Conservation (phyloP, 2,329 filamentous ascomycete genomes). For the Alternaria brassicicola region DNA sequence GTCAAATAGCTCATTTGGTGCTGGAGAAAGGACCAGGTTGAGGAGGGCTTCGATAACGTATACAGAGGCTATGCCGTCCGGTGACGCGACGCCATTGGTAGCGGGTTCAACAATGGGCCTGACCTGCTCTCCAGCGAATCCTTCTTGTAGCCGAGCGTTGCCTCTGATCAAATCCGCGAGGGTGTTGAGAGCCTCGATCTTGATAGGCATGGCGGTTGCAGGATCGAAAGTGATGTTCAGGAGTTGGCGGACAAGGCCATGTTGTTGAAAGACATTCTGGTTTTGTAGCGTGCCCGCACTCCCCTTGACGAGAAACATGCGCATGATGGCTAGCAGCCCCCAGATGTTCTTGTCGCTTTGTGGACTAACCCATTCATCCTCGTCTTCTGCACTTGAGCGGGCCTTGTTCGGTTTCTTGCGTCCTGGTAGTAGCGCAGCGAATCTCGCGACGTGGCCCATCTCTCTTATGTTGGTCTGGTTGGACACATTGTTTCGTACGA, state of each 20-base stretch:
- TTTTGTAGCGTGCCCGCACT: slow-evolving; percentile 81
- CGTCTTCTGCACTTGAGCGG: slow-evolving; percentile 60
- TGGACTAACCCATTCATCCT: slow-evolving; percentile 75
- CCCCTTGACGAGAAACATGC: slow-evolving; percentile 83
- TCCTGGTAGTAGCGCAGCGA: slow-evolving; percentile 71
- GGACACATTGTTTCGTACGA: slow-evolving; percentile 82
- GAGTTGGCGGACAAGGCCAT: slow-evolving; percentile 78
- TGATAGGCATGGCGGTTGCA: slow-evolving; percentile 75
- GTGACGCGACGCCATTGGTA: slow-evolving; percentile 50
- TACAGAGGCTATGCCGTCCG: slow-evolving; percentile 65
- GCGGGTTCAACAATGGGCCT: slow-evolving; percentile 60
- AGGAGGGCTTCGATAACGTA: slow-evolving; percentile 95
- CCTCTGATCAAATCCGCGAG: slow-evolving; percentile 88
- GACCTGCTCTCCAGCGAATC: slow-evolving; percentile 86
- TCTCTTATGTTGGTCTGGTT: slow-evolving; percentile 96
- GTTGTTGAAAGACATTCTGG: slow-evolving; percentile 83
- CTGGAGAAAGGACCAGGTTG: slow-evolving; percentile 75
- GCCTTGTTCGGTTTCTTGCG: slow-evolving; percentile 62
- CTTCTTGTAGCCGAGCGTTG: slow-evolving; percentile 81
- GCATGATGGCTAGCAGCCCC: slow-evolving; percentile 83
- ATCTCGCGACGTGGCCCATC: slow-evolving; percentile 77
- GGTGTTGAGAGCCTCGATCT: slow-evolving; percentile 81
- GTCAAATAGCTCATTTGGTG: slow-evolving; percentile 72
- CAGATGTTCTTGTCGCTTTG: slow-evolving; percentile 90
- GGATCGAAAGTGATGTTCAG: slow-evolving; percentile 82